A percentile compares a stretch with the other conserved stretches of the same genome.
phyloP scores from a whole-genome alignment of 2,329 filamentous ascomycete genomes.

The Botrytis squamosa region DNA sequence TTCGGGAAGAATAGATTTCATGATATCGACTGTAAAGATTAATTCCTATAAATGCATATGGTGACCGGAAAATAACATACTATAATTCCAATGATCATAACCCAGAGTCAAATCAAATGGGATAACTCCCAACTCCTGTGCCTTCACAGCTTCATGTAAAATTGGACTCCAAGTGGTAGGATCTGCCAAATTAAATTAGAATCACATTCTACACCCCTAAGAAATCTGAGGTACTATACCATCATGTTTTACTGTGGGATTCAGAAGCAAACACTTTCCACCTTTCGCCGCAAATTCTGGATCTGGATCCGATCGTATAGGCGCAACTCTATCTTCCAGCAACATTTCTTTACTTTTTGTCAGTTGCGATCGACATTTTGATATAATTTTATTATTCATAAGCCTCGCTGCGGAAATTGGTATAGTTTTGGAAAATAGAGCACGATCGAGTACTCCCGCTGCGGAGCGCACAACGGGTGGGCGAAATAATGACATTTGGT shows the following conservation, averaged over 20 bases:
- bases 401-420: slow-evolving; percentile 77
- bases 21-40: slow-evolving; percentile 59
- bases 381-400: slow-evolving; percentile 71
- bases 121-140: slow-evolving; percentile 66
- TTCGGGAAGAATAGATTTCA: slow-evolving; percentile 76
- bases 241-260: slow-evolving; percentile 53
- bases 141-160: slow-evolving; percentile 66
- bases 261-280: slow-evolving; percentile 60
- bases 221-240: slow-evolving; percentile 39
- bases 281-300: slow-evolving; percentile 52
- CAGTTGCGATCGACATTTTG: slow-evolving; percentile 66
- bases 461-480: slow-evolving; percentile 70
- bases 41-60: neutral
- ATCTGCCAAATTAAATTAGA: slow-evolving; percentile 45
- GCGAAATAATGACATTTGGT: slow-evolving; percentile 62
- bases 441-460: slow-evolving; percentile 75
- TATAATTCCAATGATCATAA: slow-evolving; percentile 85
- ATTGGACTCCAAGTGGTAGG: slow-evolving; percentile 73
- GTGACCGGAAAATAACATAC: slow-evolving; percentile 47
- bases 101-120: slow-evolving; percentile 74
- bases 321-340: slow-evolving; percentile 59
- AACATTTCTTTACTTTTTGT: slow-evolving; percentile 66
- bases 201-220: neutral
- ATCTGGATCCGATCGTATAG: slow-evolving; percentile 64
- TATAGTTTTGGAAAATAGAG: slow-evolving; percentile 76